These are phyloP conservation scores for Blepharisma undulans DNA, from an alignment of 169 alveolate genomes.

Conservation along the genomic window DNA sequence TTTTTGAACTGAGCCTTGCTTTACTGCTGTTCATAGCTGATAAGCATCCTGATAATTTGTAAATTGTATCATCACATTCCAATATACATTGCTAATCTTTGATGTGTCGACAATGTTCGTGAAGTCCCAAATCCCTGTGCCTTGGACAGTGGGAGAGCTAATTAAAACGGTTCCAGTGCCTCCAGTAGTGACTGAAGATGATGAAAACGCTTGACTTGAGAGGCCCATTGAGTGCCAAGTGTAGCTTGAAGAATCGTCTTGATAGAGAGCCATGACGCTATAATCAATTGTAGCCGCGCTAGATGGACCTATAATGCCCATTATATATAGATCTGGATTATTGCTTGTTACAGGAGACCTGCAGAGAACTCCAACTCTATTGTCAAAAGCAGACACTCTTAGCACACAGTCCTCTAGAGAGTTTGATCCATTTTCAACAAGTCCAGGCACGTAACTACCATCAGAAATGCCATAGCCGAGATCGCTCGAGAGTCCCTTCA, in stretches of 20 bases:
- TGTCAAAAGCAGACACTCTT: neutral
- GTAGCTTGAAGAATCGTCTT: neutral
- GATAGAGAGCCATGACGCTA: neutral
- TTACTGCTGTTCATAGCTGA: neutral
- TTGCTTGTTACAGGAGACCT: neutral
- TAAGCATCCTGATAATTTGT: neutral
- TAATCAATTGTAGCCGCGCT: neutral
- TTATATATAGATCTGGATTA: neutral
- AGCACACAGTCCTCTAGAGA: neutral
- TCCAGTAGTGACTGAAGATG: neutral
- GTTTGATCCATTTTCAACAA: neutral
- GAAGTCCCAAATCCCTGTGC: neutral
- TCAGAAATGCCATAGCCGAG: neutral
- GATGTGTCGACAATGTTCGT: neutral
- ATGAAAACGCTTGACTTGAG: neutral
- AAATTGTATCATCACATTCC: neutral
- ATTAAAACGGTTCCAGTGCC: neutral
- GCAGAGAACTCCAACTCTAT: neutral
- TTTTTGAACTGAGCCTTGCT: neutral
- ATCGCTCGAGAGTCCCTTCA: neutral
- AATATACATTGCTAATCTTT: neutral
- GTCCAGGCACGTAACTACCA: neutral
- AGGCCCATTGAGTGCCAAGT: neutral
- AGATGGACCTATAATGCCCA: neutral
- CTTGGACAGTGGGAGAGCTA: neutral